These are phyloP conservation scores for Sporobolomyces roseus DNA, from an alignment of 768 basidiomycete genomes.

Conservation along the genomic window DNA sequence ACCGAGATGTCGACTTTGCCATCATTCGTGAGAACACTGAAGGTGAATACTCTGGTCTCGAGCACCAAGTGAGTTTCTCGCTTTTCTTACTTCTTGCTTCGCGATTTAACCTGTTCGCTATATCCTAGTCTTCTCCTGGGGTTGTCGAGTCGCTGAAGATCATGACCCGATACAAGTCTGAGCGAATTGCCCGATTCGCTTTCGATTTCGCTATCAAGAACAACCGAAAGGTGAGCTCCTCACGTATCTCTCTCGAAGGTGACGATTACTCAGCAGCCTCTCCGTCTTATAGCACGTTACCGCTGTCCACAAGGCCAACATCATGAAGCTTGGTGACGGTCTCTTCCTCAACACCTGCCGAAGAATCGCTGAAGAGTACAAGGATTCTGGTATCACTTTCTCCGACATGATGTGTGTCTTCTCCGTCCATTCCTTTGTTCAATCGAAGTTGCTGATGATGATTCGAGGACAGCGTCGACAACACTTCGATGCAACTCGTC, in stretches of 20 bases:
- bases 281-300: slow-evolving; percentile 99
- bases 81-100: background rate
- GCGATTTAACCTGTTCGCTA: background rate
- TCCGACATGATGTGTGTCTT: slow-evolving; percentile 80
- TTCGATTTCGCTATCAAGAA: slow-evolving; percentile 99
- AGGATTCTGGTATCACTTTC: slow-evolving; percentile 78
- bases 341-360: slow-evolving; percentile 98
- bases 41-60: slow-evolving; percentile 97
- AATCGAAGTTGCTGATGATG: background rate
- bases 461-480: slow-evolving; percentile 28
- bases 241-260: too few relatives aligned
- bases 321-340: slow-evolving; percentile 98
- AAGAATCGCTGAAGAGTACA: slow-evolving; percentile 92
- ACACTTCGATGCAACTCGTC: slow-evolving; percentile 97
- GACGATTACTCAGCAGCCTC: too few relatives aligned
- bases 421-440: background rate
- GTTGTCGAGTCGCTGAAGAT: slow-evolving; percentile 98
- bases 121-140: slow-evolving; percentile 71
- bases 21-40: slow-evolving; percentile 99
- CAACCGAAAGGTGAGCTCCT: too few relatives aligned
- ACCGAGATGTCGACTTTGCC: slow-evolving; percentile 94
- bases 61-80: slow-evolving; percentile 63
- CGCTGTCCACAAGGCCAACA: slow-evolving; percentile 99
- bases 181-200: slow-evolving; percentile 93
- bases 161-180: slow-evolving; percentile 88